A percentile compares a stretch with the other conserved stretches of the same genome.
Evolutionary conservation across 2,329 filamentous ascomycete species (phyloP).

Genomic region (Nemania bipapillata): DNA sequence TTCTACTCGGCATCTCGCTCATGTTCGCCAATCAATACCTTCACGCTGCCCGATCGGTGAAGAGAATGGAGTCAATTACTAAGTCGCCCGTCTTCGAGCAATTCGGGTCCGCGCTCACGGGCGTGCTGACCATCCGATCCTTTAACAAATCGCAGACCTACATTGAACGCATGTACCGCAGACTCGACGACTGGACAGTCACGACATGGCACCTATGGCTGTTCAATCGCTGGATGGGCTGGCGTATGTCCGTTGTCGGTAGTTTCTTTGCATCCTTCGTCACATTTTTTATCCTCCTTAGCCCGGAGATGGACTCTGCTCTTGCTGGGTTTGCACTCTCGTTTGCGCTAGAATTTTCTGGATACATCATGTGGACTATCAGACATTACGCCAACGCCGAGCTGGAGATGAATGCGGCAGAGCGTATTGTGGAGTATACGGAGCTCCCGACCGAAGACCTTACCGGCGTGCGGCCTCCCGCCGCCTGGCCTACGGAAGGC

Average conservation of each 20-base stretch:
- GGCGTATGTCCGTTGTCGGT: slow-evolving; percentile 76
- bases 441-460: slow-evolving; percentile 74
- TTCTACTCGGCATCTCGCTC: slow-evolving; percentile 68
- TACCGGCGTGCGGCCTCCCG: slow-evolving; percentile 69
- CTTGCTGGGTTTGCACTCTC: slow-evolving; percentile 80
- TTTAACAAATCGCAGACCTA: slow-evolving; percentile 76
- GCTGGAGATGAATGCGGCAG: slow-evolving; percentile 81
- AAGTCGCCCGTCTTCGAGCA: slow-evolving; percentile 85
- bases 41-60: slow-evolving; percentile 76
- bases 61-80: slow-evolving; percentile 78
- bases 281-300: slow-evolving; percentile 70
- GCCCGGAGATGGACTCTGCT: slow-evolving; percentile 71
- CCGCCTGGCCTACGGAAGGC: slow-evolving; percentile 80
- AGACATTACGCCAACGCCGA: slow-evolving; percentile 68
- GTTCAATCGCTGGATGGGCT: slow-evolving; percentile 80
- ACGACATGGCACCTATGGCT: slow-evolving; percentile 75
- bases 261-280: slow-evolving; percentile 74
- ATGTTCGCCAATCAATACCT: slow-evolving; percentile 72
- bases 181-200: slow-evolving; percentile 74
- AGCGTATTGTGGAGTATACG: slow-evolving; percentile 80
- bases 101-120: slow-evolving; percentile 77
- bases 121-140: slow-evolving; percentile 78
- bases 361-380: slow-evolving; percentile 65
- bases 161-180: slow-evolving; percentile 73
- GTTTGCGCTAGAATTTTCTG: slow-evolving; percentile 77